Percentiles rank a stretch among this genome's conserved stretches.
phyloP scores from a whole-genome alignment of 306 rosid species.

The Prunus davidiana region DNA sequence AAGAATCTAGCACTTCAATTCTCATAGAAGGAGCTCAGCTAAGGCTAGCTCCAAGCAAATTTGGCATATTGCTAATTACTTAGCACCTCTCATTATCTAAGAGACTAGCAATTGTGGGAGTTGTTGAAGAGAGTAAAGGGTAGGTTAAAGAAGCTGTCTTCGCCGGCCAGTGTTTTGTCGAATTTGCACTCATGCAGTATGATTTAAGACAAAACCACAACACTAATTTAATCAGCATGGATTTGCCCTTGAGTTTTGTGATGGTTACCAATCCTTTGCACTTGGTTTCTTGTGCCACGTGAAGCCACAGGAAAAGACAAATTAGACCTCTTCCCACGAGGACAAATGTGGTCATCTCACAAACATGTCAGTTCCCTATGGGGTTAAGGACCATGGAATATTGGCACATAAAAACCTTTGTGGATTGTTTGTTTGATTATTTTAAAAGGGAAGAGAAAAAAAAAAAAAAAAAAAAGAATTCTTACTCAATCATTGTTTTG shows the following conservation, averaged over 20 bases:
- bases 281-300: conserved; percentile 38
- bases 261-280: conserved; percentile 39
- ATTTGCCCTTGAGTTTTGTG: conserved; percentile 30
- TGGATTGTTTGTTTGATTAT: neutral
- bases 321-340: conserved; percentile 21
- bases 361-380: neutral
- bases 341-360: conserved; percentile 25
- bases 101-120: conserved; percentile 29
- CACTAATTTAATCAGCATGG: conserved; percentile 34
- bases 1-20: neutral
- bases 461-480: neutral
- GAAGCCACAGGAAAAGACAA: conserved; percentile 41
- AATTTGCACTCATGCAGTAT: conserved; percentile 46
- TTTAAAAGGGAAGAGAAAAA: neutral
- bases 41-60: neutral
- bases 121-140: conserved; percentile 30
- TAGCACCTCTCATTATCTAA: conserved; percentile 20
- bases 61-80: conserved; percentile 34
- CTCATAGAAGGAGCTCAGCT: neutral
- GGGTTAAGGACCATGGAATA: conserved; percentile 11
- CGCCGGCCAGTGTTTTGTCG: conserved; percentile 90
- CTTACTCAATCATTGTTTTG: neutral
- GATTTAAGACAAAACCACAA: conserved; percentile 35
- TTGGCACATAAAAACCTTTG: conserved; percentile 1
- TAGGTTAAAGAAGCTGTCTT: conserved; percentile 81